These are phyloP conservation scores for Medicago ruthenica DNA, from an alignment of 306 rosid species.

Conservation along the genomic window DNA sequence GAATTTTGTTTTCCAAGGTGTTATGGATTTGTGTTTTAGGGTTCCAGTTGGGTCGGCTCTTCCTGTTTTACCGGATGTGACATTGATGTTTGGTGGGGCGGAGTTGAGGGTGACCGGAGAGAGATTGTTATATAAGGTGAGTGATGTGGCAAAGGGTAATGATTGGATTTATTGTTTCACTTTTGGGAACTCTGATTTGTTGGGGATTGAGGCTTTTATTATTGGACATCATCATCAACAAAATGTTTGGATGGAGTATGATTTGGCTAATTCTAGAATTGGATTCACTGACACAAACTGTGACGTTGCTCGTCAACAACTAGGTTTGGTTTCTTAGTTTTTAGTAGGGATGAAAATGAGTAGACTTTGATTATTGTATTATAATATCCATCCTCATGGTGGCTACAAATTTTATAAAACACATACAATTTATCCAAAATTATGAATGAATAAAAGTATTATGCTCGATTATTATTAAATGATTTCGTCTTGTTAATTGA, in stretches of 20 bases:
- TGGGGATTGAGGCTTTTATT: slow-evolving; percentile 73
- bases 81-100: slow-evolving; percentile 69
- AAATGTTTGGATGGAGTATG: slow-evolving; percentile 91
- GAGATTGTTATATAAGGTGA: slow-evolving; percentile 63
- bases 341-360: no score
- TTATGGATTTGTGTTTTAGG: slow-evolving; percentile 77
- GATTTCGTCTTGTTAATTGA: no score
- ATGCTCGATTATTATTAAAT: no score
- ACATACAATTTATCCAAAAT: no score
- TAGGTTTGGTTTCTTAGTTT: slow-evolving; percentile 13
- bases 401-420: no score
- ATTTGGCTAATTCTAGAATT: slow-evolving; percentile 69
- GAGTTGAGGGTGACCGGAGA: slow-evolving; percentile 72
- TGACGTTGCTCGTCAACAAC: slow-evolving; percentile 59
- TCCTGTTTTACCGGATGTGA: slow-evolving; percentile 60
- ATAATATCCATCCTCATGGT: no score
- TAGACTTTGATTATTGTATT: no score
- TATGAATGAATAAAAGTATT: no score
- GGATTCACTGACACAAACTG: slow-evolving; percentile 71
- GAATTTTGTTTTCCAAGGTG: slow-evolving; percentile 76
- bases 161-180: slow-evolving; percentile 77
- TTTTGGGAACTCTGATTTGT: slow-evolving; percentile 76
- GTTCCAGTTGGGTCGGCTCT: slow-evolving; percentile 37
- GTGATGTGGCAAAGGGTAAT: slow-evolving; percentile 51
- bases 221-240: slow-evolving; percentile 90